phyloP scores from a whole-genome alignment of 176 grass and related monocot genomes.

The Aegilops longissima region DNA sequence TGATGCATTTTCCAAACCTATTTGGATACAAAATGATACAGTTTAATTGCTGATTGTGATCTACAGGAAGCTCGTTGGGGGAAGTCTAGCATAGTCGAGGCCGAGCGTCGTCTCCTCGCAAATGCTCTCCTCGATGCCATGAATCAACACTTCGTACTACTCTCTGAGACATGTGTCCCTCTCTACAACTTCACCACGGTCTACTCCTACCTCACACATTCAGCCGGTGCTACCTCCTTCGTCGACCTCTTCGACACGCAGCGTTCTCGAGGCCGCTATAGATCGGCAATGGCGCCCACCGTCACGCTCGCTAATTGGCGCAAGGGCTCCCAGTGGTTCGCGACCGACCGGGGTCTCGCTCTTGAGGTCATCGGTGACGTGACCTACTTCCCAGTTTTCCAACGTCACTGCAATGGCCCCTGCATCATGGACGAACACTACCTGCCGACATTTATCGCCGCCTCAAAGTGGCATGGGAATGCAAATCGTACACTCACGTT shows the following conservation, averaged over 20 bases:
- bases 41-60: background rate
- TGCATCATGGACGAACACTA: background rate
- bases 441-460: background rate
- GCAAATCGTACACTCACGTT: background rate
- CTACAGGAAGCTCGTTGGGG: slow-evolving; percentile 46
- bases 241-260: slow-evolving; percentile 14
- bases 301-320: slow-evolving; percentile 24
- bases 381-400: slow-evolving; percentile 44
- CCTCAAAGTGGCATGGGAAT: background rate
- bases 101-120: slow-evolving; percentile 47
- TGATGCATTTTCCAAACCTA: no score
- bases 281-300: background rate
- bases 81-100: slow-evolving; percentile 43
- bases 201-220: slow-evolving; percentile 21
- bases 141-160: slow-evolving; percentile 54
- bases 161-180: slow-evolving; percentile 56
- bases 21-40: background rate
- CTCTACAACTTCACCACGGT: slow-evolving; percentile 34
- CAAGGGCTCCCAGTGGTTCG: slow-evolving; percentile 63
- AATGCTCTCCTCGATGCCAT: slow-evolving; percentile 54
- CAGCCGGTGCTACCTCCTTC: slow-evolving; percentile 26
- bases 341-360: slow-evolving; percentile 32
- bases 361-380: slow-evolving; percentile 25
- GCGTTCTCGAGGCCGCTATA: slow-evolving; percentile 39
- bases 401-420: background rate